Base-by-base conservation (phyloP, 2,329 filamentous ascomycete genomes). In the Eurotiales sp. region DNA sequence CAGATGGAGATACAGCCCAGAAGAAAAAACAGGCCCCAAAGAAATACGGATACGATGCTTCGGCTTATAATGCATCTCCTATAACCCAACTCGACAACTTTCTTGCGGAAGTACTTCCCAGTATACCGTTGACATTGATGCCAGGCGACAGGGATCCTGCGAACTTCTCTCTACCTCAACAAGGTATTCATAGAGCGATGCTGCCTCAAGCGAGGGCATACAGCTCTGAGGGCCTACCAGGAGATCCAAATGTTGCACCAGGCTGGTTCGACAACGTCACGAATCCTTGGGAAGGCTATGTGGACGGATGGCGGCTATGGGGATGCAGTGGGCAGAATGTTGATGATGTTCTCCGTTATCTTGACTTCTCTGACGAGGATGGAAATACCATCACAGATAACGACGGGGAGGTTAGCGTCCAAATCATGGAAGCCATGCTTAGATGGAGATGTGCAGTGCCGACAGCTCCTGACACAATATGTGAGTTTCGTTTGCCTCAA, bases 31-130 rank as follows among this genome's bases (percentile, higher is more conserved):
- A 73, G 54, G 60, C 63, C 1, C 71, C 77, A 46, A 95, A 90
- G 68, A 96, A 95, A 66, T 97, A 96, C 71, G 92, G 93, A 54
- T 97, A 97, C 73, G 93, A 99, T 68, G 84, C 88, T 52, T 85
- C 86, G 50, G 72, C 87, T 0, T 99, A 96, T 76, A 96, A 99
- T 65, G 79, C 92, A 1, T 77, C 87, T 1, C 93, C 93, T 0
- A 90, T 89, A 3, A 83, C 87, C 51, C 85, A 88, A 42, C 80
- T 99, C 29, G 93, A 99, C 72, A 78, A 81, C 5, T 93, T 96
- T 67, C 80, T 99, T 29, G 77, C 86, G 1, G 80, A 86, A 42
- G 76, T 99, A 11, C 81, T 99, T 3, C 90, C 91, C 1, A 87
- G 86, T 14, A 82, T 99, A 22, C 91, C 93, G 3, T 77, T 99